Evolutionary conservation across 179 eudicot species (phyloP).

Genomic region (Vitellaria paradoxa): DNA sequence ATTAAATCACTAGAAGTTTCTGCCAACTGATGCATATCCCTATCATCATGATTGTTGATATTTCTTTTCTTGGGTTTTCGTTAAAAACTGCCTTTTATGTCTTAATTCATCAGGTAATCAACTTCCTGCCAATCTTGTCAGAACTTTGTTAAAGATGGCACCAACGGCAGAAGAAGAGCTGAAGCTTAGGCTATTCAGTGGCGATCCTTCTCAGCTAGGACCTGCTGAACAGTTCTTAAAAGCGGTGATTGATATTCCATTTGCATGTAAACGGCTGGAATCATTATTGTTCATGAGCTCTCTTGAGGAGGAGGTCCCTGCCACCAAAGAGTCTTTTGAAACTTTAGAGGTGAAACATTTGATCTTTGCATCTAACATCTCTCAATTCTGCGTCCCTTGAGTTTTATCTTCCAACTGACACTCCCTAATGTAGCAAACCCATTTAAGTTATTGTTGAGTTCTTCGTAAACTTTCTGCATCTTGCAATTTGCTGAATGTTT

Average conservation of each 20-base stretch:
- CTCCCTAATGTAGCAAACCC: neutral
- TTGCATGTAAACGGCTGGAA: conserved; percentile 66
- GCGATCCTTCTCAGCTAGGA: conserved; percentile 55
- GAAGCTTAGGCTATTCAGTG: conserved; percentile 62
- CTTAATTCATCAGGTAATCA: conserved; percentile 52
- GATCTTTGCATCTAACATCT: neutral
- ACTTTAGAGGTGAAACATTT: conserved; percentile 59
- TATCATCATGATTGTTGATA: neutral
- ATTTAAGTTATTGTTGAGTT: neutral
- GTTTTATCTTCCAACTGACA: neutral
- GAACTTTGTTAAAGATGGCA: conserved; percentile 73
- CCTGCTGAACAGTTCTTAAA: conserved; percentile 78
- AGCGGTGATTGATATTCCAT: conserved; percentile 67
- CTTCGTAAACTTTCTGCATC: neutral
- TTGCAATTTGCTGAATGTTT: neutral
- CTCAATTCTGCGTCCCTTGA: neutral
- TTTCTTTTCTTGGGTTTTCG: neutral
- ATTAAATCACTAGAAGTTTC: neutral
- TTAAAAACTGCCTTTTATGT: neutral
- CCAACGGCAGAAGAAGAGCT: conserved; percentile 87
- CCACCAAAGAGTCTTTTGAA: conserved; percentile 54
- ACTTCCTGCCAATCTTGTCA: conserved; percentile 72
- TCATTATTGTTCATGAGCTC: conserved; percentile 63
- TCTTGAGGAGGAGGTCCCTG: conserved; percentile 55
- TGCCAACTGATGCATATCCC: neutral